Evolutionary conservation across 306 rosid species (phyloP).

Genomic region (Lathyrus oleraceus): DNA sequence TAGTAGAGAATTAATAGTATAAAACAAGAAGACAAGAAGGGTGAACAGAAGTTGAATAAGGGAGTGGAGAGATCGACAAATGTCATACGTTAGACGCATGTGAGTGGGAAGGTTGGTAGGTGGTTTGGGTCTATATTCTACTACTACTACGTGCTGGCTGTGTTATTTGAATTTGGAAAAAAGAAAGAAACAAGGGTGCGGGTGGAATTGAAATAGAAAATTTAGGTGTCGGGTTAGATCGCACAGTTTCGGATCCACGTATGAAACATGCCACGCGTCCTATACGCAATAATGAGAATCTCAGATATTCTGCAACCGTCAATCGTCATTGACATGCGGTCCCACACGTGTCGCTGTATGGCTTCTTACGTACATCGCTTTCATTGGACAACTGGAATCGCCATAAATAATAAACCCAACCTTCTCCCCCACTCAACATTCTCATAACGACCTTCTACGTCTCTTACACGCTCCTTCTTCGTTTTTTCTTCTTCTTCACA

Average conservation of each 20-base stretch:
- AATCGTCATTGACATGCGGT: slow-evolving; percentile 51
- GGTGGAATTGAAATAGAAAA: not conserved
- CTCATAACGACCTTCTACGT: not conserved
- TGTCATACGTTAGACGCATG: not conserved
- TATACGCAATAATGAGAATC: not conserved
- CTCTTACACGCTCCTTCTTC: slow-evolving; percentile 20
- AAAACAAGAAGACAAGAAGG: not conserved
- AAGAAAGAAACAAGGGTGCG: not conserved
- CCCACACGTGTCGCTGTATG: slow-evolving; percentile 56
- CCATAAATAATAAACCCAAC: slow-evolving; percentile 22
- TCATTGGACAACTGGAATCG: slow-evolving; percentile 43
- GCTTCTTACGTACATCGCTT: slow-evolving; percentile 38
- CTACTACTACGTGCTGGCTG: not conserved
- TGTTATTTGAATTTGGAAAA: slow-evolving; percentile 11
- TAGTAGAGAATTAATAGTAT: not conserved
- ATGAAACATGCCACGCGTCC: slow-evolving; percentile 46
- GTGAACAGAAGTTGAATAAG: not conserved
- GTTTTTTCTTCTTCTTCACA: not conserved
- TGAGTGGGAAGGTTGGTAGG: slow-evolving; percentile 12
- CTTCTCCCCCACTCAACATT: not conserved
- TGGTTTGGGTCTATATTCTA: not conserved
- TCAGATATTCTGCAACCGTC: slow-evolving; percentile 52
- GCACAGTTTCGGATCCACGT: slow-evolving; percentile 42
- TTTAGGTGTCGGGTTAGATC: not conserved
- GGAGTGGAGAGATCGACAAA: slow-evolving; percentile 3